Evolutionary conservation across 2,329 filamentous ascomycete species (phyloP).

Genomic region (Apiospora rasikravindrae): DNA sequence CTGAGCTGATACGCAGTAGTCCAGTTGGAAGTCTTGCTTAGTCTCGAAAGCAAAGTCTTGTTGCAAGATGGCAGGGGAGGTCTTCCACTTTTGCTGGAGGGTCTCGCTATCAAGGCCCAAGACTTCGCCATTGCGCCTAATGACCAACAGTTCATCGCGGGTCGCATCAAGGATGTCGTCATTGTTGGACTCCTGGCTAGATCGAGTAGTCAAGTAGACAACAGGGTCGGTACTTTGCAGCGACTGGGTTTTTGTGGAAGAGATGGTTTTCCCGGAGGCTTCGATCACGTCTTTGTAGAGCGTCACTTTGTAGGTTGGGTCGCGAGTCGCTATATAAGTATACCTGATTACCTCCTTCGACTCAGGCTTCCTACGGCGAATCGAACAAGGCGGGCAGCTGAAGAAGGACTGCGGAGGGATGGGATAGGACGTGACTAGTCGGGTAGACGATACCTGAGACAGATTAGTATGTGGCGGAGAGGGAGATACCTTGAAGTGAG

Average conservation of each 20-base stretch:
- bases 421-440: conserved; percentile 69
- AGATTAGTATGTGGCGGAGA: conserved; percentile 16
- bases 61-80: conserved; percentile 47
- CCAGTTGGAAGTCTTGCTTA: conserved; percentile 48
- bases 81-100: conserved; percentile 53
- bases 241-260: conserved; percentile 52
- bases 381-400: conserved; percentile 65
- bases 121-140: conserved; percentile 66
- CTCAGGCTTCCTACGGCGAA: conserved; percentile 56
- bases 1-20: conserved; percentile 53
- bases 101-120: conserved; percentile 64
- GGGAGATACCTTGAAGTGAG: neutral
- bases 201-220: conserved; percentile 48
- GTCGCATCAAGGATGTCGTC: conserved; percentile 23
- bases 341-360: conserved; percentile 58
- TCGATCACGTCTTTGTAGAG: conserved; percentile 64
- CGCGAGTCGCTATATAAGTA: conserved; percentile 64
- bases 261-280: conserved; percentile 56
- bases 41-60: conserved; percentile 46
- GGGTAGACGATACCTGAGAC: conserved; percentile 61
- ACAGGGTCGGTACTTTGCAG: conserved; percentile 48
- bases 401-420: conserved; percentile 69
- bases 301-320: conserved; percentile 57
- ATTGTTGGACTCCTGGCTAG: conserved; percentile 36
- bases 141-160: conserved; percentile 53